These are phyloP conservation scores for Tetraselmis striata DNA, from an alignment of 139 green algal species.

Conservation along the genomic window DNA sequence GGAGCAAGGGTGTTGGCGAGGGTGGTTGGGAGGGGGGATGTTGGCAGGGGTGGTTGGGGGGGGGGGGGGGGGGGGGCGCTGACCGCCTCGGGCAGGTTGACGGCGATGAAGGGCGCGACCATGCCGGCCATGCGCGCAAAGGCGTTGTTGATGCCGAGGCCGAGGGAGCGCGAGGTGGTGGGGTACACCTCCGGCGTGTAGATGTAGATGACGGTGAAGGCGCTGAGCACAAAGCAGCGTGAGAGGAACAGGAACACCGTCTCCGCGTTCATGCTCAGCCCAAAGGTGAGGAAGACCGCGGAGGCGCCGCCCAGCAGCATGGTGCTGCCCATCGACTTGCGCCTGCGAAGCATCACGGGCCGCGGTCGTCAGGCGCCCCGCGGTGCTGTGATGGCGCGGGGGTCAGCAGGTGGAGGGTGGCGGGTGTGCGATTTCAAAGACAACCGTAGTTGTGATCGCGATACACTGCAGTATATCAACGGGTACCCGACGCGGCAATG, in stretches of 20 bases:
- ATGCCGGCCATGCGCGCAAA: constrained; percentile 55
- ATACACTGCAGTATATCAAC: too few relatives aligned
- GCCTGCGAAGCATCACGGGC: too few relatives aligned
- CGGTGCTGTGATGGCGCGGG: too few relatives aligned
- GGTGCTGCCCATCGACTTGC: neutral
- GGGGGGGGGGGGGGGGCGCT: too few relatives aligned
- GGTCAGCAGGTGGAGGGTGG: too few relatives aligned
- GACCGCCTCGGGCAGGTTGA: constrained; percentile 39
- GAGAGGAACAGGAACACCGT: constrained; percentile 49
- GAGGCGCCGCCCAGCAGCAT: neutral
- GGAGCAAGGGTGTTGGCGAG: too few relatives aligned
- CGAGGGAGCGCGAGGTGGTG: constrained; percentile 57
- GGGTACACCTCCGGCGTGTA: constrained; percentile 76
- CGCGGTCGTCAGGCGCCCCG: too few relatives aligned
- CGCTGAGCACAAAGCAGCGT: constrained; percentile 45
- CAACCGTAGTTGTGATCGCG: too few relatives aligned
- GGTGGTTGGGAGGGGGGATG: too few relatives aligned
- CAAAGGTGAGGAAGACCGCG: neutral
- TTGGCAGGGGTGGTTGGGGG: too few relatives aligned
- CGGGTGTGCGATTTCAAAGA: too few relatives aligned
- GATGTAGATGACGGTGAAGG: constrained; percentile 65
- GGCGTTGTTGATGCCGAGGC: constrained; percentile 59
- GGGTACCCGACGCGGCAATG: too few relatives aligned
- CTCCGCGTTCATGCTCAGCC: constrained; percentile 10
- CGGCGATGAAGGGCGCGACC: constrained; percentile 55